Base-by-base conservation (phyloP, 139 green algal species). In the Picochlorum sp. region DNA sequence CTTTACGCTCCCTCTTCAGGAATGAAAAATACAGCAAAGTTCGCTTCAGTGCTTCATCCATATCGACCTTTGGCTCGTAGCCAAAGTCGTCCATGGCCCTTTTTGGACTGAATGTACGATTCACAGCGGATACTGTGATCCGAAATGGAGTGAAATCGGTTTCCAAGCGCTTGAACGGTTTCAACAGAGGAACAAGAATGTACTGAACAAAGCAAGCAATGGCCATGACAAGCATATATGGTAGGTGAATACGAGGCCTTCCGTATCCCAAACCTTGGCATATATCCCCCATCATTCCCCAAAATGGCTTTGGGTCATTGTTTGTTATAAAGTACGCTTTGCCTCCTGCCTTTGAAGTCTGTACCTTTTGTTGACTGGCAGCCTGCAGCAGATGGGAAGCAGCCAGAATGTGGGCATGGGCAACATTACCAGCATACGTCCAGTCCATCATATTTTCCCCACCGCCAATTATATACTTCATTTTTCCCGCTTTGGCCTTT, bases 361-460 rank as follows among this genome's bases (percentile, higher is more conserved):
- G n/a, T n/a, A n/a, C n/a, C n/a, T n/a, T n/a, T n/a, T n/a, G n/a
- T n/a, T n/a, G n/a, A n/a, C n/a, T n/a, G n/a, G n/a, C n/a, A n/a
- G 16, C 6, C 45, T 88, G 65, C 28, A 39, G 50, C 50, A 56
- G 13, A 28, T 61, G 67, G 0, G 78, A 77, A 1, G 75, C 84
- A 4, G 85, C 85, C 60, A 79, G 56, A 26, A 78, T 35, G 63
- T 82, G 72, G 4, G 55, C 68, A 44, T 58, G 72, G 5, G 86
- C 87, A 26, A 95, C 84, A 55, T 95, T 95, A 59, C 83, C 87
- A 4, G 85, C 87, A 55, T 95, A 95, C 0, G 88, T 95, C 55
- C 82, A 91, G 73, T 95, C 87, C 72, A 85, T 85, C 20, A 84
- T 32, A 57, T 95, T 94, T 29, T 65, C 57, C 22, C 88, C 88